Evolutionary conservation across 2,329 filamentous ascomycete species (phyloP).

Genomic region (Juglanconis oblonga): DNA sequence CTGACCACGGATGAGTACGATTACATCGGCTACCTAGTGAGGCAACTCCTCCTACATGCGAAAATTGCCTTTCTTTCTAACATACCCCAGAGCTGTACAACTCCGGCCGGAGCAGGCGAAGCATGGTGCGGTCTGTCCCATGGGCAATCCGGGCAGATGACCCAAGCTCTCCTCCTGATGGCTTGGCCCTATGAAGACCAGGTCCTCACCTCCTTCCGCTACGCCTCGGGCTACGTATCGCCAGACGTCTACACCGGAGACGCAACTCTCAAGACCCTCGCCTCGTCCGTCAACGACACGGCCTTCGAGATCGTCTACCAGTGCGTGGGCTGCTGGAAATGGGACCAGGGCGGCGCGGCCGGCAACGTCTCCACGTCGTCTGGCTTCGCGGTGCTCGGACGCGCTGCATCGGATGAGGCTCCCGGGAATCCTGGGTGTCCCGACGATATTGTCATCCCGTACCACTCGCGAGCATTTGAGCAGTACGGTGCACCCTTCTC

Average conservation of each 20-base stretch:
- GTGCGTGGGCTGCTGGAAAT: conserved; percentile 50
- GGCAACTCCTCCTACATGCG: neutral
- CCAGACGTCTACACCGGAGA: conserved; percentile 57
- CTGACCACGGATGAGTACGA: conserved; percentile 10
- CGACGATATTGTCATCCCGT: conserved; percentile 26
- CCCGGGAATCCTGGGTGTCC: conserved; percentile 33
- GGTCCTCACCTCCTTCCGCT: conserved; percentile 51
- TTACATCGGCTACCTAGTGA: conserved; percentile 14
- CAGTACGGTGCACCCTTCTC: conserved; percentile 29
- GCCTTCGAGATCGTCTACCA: conserved; percentile 58
- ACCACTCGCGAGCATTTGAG: conserved; percentile 30
- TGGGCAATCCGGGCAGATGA: conserved; percentile 37
- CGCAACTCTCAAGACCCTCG: conserved; percentile 55
- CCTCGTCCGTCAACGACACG: conserved; percentile 50
- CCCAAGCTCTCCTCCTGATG: conserved; percentile 49
- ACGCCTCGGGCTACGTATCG: conserved; percentile 49
- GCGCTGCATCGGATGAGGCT: conserved; percentile 44
- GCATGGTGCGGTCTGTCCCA: conserved; percentile 12
- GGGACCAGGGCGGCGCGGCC: conserved; percentile 42
- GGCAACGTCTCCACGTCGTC: conserved; percentile 32
- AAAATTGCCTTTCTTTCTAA: neutral
- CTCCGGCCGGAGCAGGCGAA: conserved; percentile 5
- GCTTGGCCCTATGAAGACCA: conserved; percentile 47
- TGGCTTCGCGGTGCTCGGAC: conserved; percentile 39
- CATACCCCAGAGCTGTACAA: conserved; percentile 9